These are phyloP conservation scores for Dalbergia cochinchinensis DNA, from an alignment of 306 rosid genomes.

Conservation along the genomic window DNA sequence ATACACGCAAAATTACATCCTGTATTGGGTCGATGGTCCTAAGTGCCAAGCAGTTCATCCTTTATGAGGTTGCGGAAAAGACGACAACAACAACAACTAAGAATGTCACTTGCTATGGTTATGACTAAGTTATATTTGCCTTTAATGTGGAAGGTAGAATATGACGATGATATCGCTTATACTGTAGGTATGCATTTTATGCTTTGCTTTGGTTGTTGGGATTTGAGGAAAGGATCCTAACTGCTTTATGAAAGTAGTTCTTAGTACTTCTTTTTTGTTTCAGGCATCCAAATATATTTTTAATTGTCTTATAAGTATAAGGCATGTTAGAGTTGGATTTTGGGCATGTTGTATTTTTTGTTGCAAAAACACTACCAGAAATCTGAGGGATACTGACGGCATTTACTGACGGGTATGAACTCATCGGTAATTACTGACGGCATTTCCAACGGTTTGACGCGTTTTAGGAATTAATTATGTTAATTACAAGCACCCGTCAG, in stretches of 20 bases:
- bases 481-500: too few species aligned
- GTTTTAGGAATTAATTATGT: too few species aligned
- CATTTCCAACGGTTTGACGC: too few species aligned
- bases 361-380: too few species aligned
- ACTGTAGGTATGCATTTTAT: conserved; percentile 27
- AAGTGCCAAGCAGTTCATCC: conserved; percentile 37
- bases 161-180: conserved; percentile 30
- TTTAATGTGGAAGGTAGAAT: conserved; percentile 38
- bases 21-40: conserved; percentile 48
- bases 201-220: conserved; percentile 39
- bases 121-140: conserved; percentile 25
- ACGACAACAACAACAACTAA: conserved; percentile 46
- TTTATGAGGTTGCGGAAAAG: conserved; percentile 48
- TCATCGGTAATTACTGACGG: too few species aligned
- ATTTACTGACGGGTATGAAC: too few species aligned
- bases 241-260: conserved; percentile 10
- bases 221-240: conserved; percentile 29
- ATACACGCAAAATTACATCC: conserved; percentile 35
- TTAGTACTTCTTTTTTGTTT: too few species aligned
- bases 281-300: too few species aligned
- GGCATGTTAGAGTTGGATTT: too few species aligned
- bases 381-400: too few species aligned
- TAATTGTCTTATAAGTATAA: too few species aligned
- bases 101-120: conserved; percentile 36
- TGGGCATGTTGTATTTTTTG: too few species aligned